These are phyloP conservation scores for Camillea tinctor DNA, from an alignment of 2,329 filamentous ascomycete genomes.

Conservation along the genomic window DNA sequence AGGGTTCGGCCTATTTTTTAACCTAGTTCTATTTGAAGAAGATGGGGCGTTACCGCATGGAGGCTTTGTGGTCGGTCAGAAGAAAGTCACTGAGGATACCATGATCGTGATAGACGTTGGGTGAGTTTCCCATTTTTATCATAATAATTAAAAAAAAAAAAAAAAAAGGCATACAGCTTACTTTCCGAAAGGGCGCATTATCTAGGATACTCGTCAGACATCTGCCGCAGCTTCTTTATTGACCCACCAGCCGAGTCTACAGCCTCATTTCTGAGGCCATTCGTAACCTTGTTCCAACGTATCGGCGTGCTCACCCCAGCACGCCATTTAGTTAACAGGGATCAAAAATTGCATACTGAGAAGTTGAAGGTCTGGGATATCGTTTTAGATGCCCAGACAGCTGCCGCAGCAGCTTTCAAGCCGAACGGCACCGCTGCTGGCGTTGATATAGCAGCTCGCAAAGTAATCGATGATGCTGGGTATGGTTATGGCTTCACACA, in stretches of 20 bases:
- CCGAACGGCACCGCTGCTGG: conserved; percentile 55
- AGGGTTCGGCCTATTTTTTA: conserved; percentile 58
- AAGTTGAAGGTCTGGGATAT: conserved; percentile 59
- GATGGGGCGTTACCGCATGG: conserved; percentile 54
- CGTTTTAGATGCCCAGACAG: conserved; percentile 61
- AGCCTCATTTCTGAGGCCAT: background rate
- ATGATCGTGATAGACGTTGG: conserved; percentile 63
- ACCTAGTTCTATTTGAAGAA: conserved; percentile 62
- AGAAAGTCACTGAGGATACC: conserved; percentile 50
- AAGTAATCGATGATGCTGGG: conserved; percentile 55
- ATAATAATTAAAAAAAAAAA: too few relatives aligned
- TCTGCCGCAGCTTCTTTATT: conserved; percentile 61
- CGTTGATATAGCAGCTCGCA: conserved; percentile 60
- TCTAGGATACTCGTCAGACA: conserved; percentile 62
- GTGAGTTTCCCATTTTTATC: conserved; percentile 23
- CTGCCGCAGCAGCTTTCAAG: conserved; percentile 49
- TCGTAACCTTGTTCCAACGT: background rate
- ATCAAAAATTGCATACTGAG: conserved; percentile 37
- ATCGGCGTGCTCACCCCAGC: background rate
- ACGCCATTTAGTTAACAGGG: background rate
- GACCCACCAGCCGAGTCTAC: conserved; percentile 24
- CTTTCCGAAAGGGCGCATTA: conserved; percentile 47
- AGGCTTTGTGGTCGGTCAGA: conserved; percentile 49
- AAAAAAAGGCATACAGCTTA: conserved; percentile 8
- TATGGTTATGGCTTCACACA: conserved; percentile 62